Percentiles rank a stretch among this genome's conserved stretches.
Conservation (phyloP, 1,284 basidiomycete genomes). For the Phylloporus sp. region DNA sequence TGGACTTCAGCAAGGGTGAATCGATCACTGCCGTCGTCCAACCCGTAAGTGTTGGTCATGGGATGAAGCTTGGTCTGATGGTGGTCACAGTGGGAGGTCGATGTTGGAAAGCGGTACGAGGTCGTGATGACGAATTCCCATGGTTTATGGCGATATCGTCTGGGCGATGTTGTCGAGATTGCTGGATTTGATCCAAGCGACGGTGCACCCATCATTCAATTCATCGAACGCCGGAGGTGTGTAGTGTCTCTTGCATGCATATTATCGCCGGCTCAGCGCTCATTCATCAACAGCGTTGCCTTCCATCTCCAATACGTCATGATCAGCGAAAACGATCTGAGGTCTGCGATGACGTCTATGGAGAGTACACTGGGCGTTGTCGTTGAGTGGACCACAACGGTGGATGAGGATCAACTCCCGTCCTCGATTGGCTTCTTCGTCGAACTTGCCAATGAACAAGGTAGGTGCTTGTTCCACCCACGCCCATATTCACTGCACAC, state of each 20-base stretch:
- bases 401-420: neutral
- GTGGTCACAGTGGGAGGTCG: neutral
- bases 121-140: neutral
- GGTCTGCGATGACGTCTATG: neutral
- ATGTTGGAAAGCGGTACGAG: neutral
- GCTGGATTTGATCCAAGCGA: neutral
- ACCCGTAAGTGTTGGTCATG: no score
- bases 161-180: no score
- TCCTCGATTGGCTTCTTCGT: neutral
- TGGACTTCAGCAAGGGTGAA: no score
- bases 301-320: neutral
- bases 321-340: neutral
- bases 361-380: neutral
- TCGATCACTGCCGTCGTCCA: no score
- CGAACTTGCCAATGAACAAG: neutral
- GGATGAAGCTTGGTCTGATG: no score
- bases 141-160: no score
- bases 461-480: neutral
- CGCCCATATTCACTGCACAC: no score
- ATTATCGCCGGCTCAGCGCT: neutral
- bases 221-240: neutral
- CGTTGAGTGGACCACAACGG: neutral
- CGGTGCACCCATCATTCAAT: neutral
- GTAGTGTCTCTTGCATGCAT: no score
- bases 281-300: no score